A percentile compares a stretch with the other conserved stretches of the same genome.
These are phyloP conservation scores for Bimuria novae-zelandiae DNA, from an alignment of 2,329 filamentous ascomycete species.

Conservation along the genomic window DNA sequence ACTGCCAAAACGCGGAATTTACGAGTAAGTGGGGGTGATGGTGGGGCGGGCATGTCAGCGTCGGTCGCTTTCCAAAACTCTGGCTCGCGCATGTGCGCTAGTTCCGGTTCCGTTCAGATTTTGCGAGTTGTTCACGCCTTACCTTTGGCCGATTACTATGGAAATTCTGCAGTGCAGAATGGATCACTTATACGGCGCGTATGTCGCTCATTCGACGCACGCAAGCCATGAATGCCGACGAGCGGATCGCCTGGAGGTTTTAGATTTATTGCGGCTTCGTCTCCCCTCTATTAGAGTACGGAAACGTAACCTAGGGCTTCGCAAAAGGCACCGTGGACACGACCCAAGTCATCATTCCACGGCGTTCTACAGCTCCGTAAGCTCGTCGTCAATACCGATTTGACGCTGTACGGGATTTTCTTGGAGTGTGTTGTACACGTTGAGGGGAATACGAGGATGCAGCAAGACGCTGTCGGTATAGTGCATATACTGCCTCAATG, in stretches of 20 bases:
- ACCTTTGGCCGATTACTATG: too few species aligned
- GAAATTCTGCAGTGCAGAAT: too few species aligned
- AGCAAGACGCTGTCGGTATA: too few species aligned
- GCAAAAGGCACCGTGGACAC: slow-evolving; percentile 17
- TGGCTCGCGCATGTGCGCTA: not conserved
- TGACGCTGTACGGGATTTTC: not conserved
- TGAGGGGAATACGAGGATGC: too few species aligned
- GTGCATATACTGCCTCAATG: too few species aligned
- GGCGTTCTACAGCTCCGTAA: not conserved
- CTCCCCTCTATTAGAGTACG: not conserved
- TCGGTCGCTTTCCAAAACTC: not conserved
- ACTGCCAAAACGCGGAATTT: not conserved
- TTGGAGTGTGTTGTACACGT: not conserved
- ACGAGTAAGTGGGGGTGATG: too few species aligned
- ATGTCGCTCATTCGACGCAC: not conserved
- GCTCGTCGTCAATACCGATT: not conserved
- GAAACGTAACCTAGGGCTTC: slow-evolving; percentile 14
- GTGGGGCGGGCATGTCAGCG: too few species aligned
- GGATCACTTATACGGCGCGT: too few species aligned
- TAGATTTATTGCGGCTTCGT: slow-evolving; percentile 1
- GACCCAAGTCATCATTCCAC: not conserved
- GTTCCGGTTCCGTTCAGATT: not conserved
- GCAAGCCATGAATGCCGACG: not conserved
- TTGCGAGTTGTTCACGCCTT: not conserved
- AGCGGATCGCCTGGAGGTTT: not conserved